phyloP scores from a whole-genome alignment of 2,329 filamentous ascomycete species.

The Fusarium nanum region DNA sequence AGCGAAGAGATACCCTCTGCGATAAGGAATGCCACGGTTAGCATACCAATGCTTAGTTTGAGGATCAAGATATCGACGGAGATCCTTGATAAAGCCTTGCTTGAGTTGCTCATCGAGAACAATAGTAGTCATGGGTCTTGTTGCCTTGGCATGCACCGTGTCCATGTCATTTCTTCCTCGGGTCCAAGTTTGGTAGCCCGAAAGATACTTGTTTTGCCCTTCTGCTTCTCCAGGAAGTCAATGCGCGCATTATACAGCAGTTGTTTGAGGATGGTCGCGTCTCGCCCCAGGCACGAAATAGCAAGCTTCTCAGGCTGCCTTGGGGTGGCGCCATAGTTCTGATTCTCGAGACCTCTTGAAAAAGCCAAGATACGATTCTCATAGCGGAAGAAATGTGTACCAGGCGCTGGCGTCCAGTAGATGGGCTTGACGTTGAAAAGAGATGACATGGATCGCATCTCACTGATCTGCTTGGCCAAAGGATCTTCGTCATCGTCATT shows the following conservation, averaged over 20 bases:
- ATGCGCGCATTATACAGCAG: conserved; percentile 27
- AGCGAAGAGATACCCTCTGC: conserved; percentile 37
- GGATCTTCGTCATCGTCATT: conserved; percentile 6
- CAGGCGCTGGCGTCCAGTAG: conserved; percentile 26
- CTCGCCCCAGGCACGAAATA: conserved; percentile 18
- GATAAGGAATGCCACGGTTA: conserved; percentile 36
- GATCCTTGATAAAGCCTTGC: conserved; percentile 28
- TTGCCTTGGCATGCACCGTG: conserved; percentile 32
- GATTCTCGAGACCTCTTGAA: neutral
- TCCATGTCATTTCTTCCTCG: conserved; percentile 14
- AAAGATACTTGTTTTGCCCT: conserved; percentile 29
- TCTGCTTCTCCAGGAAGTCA: conserved; percentile 25
- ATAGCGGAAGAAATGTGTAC: conserved; percentile 31
- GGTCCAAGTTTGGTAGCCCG: neutral
- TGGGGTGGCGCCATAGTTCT: neutral
- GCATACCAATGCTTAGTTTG: conserved; percentile 36
- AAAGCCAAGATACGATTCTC: conserved; percentile 22
- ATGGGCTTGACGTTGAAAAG: neutral
- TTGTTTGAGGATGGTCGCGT: conserved; percentile 26
- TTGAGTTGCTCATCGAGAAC: conserved; percentile 30
- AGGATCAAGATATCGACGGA: conserved; percentile 32
- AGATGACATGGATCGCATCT: neutral
- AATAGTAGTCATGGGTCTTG: conserved; percentile 33
- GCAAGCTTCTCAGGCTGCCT: neutral
- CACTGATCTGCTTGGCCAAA: neutral